Base-by-base conservation (phyloP, 2,329 filamentous ascomycete genomes). In the Verticillium zaregamsianum region DNA sequence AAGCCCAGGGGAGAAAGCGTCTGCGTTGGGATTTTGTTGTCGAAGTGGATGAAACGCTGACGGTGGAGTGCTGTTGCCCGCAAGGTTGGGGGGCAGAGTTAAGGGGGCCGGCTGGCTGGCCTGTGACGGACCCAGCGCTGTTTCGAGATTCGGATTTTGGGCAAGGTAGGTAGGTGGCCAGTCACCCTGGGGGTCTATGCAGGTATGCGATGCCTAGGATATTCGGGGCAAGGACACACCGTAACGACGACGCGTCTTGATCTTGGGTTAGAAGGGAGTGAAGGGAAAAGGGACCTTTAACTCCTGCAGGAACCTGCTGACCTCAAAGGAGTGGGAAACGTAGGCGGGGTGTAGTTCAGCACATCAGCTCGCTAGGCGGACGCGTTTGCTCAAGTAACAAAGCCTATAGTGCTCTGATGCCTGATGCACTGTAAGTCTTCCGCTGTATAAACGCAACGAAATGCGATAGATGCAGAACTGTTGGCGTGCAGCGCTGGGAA, bases 251-350 rank as follows among this genome's bases (percentile, higher is more conserved):
- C 8, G 31, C 6, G n/a, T 12, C 9, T 37, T n/a, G 31, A 20
- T 25, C 32, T 8, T 12, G 31, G n/a, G n/a, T 6, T 57, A 11
- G 55, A 39, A 12, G 31, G 3, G 55, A n/a, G 8, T 9, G 9
- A 17, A 37, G n/a, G 12, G 55, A 12, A 12, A 17, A 32, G 5
- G 8, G 11, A 25, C 62, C 62, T 62, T 58, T 55, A 62, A 52
- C 86, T 91, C 87, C 89, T 91, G 90, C 89, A 92, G 90, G 85
- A 85, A 81, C 89, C 88, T 84, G 89, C 89, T 91, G 89, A 88
- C 87, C 87, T 90, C 86, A 89, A 89, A 89, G 87, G 86, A 88
- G 85, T 82, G 74, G 72, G 64, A 68, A 71, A 71, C 59, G 63
- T 61, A 62, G 58, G 58, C 59, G 58, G 63, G 59, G 60, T 60